Base-by-base conservation (phyloP, 1,284 basidiomycete species). In the Boletus mariae region DNA sequence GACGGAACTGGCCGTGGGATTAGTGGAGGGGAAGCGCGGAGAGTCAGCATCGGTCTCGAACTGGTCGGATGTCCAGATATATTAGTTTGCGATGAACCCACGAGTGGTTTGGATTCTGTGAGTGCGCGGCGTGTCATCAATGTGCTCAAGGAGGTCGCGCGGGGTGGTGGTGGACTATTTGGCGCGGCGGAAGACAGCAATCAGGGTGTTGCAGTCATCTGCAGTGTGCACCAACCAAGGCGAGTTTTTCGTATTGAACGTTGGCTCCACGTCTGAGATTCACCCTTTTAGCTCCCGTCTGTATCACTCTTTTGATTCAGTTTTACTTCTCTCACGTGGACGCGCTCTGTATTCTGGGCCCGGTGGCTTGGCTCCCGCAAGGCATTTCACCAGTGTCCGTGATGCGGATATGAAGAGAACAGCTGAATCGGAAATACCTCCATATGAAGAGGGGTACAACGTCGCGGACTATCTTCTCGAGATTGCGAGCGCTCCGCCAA, bases 381-480 rank as follows among this genome's bases (percentile, higher is more conserved):
- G 82, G 11, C 78, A 87, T 65, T 90, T 95, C 54, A 77, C 76
- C 54, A 65, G 48, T 65, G 74, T 48, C 34, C 66, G 59, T 73
- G 79, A 58, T 51, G 45, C 58, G 0, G 71, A 66, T 1, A 55
- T 68, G 4, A 68, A 71, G 10, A 71, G 71, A 23, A 57, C 66
- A 13, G 77, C 71, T 47, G 51, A 55, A 34, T 64, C 69, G 38
- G 66, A 64, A 44, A 26, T 75, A 15, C 62, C 60, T 13, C 76
- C 74, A 20, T 84, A 81, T 53, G 79, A 78, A 11, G 74, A 82
- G 41, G 91, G 90, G 0, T 93, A 94, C 73, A 96, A 95, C 60
- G 80, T 94, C 15, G 93, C 93, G 0, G 93, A 97, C 68, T 89
- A 92, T 64, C 78, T 95, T 13, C 77, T 96, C 12, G 92, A 95